phyloP scores from a whole-genome alignment of 2,329 filamentous ascomycete species.

The Pseudofabraea citricarpa region DNA sequence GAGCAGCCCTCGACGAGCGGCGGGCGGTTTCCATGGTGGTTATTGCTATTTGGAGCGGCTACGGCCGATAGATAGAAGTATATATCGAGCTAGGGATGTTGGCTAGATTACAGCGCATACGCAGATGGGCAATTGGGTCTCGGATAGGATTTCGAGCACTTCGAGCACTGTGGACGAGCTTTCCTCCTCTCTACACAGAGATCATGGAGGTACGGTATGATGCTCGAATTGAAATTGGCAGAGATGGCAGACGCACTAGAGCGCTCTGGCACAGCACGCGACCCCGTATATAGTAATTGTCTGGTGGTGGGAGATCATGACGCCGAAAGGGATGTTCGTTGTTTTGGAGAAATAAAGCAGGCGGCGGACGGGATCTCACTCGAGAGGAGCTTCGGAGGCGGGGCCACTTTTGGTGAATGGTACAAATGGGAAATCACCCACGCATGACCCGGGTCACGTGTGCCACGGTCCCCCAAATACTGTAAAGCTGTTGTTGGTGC shows the following conservation, averaged over 20 bases:
- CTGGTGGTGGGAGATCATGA: conserved; percentile 16
- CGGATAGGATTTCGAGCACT: conserved; percentile 6
- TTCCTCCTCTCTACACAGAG: conserved; percentile 6
- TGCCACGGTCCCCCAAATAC: too few relatives aligned
- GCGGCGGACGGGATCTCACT: neutral
- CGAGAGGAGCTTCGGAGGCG: neutral
- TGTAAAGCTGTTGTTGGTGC: too few relatives aligned
- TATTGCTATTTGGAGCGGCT: neutral
- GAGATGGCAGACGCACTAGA: too few relatives aligned
- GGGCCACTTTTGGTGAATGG: neutral
- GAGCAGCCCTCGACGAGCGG: conserved; percentile 88
- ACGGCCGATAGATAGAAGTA: too few relatives aligned
- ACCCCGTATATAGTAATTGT: conserved; percentile 9
- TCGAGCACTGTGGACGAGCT: conserved; percentile 5
- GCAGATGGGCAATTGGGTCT: conserved; percentile 12
- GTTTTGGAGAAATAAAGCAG: conserved; percentile 7
- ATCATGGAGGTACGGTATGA: conserved; percentile 1
- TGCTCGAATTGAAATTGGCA: conserved; percentile 11
- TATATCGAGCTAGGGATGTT: conserved; percentile 1
- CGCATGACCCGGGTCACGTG: too few relatives aligned
- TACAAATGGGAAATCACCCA: too few relatives aligned
- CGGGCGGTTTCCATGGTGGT: conserved; percentile 55
- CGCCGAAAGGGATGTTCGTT: conserved; percentile 8
- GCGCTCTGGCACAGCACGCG: conserved; percentile 8
- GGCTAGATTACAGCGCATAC: conserved; percentile 5